phyloP scores from a whole-genome alignment of 2,329 filamentous ascomycete species.

The Colletotrichum lentis region DNA sequence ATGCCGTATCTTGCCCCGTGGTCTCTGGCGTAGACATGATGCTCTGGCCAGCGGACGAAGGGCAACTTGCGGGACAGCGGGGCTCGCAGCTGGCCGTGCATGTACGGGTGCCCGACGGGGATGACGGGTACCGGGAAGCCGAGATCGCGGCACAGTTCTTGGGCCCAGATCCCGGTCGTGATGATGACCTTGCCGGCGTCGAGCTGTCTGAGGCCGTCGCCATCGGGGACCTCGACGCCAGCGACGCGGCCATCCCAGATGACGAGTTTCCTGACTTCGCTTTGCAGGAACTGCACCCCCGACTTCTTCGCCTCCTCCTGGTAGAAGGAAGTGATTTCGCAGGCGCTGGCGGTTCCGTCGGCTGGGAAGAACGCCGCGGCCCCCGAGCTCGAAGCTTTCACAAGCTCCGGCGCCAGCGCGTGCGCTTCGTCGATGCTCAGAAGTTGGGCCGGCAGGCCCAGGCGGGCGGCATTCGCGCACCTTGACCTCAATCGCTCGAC shows the following conservation, averaged over 20 bases:
- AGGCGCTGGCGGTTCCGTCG: constrained; percentile 22
- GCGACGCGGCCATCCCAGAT: not conserved
- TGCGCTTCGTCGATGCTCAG: constrained; percentile 10
- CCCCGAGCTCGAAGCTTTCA: constrained; percentile 3
- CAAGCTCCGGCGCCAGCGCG: constrained; percentile 17
- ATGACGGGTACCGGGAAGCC: constrained; percentile 21
- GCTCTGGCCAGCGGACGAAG: constrained; percentile 28
- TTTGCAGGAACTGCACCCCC: constrained; percentile 1
- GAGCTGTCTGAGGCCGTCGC: not conserved
- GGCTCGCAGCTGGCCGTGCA: not conserved
- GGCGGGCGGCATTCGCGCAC: not conserved
- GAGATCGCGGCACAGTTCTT: constrained; percentile 1
- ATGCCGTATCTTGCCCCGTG: constrained; percentile 19
- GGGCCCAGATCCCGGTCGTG: constrained; percentile 26
- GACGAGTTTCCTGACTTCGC: not conserved
- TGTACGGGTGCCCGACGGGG: constrained; percentile 26
- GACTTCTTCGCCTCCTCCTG: constrained; percentile 8
- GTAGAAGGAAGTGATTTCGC: constrained; percentile 19
- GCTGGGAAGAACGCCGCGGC: constrained; percentile 12
- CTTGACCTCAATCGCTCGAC: constrained; percentile 1
- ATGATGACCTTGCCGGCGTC: constrained; percentile 15
- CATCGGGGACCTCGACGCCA: constrained; percentile 2
- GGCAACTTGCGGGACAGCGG: not conserved
- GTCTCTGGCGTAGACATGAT: constrained; percentile 25
- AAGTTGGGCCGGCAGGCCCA: constrained; percentile 8